Conservation (phyloP, 345 rosid genomes). For the Garcia nutans region DNA sequence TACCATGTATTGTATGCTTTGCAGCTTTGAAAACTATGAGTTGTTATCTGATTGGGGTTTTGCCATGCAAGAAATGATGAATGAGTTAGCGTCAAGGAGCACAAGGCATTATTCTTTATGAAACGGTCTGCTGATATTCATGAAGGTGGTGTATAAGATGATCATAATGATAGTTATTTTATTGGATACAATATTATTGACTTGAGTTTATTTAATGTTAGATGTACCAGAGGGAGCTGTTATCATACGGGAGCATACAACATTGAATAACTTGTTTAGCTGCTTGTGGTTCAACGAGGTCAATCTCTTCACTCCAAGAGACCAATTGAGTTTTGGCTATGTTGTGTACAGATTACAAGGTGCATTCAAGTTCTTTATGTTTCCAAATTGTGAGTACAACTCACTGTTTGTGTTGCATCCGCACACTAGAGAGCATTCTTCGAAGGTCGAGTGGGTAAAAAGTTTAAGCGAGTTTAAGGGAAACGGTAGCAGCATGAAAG, state of each 20-base stretch:
- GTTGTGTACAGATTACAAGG: constrained; percentile 70
- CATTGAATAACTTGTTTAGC: constrained; percentile 72
- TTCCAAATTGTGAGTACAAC: constrained; percentile 91
- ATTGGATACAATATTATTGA: background rate
- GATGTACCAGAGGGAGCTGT: constrained; percentile 99
- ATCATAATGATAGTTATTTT: background rate
- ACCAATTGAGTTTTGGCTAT: constrained; percentile 94
- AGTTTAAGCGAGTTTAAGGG: constrained; percentile 66
- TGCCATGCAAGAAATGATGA: background rate
- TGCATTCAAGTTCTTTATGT: constrained; percentile 75
- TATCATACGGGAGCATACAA: constrained; percentile 82
- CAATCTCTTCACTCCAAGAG: constrained; percentile 92
- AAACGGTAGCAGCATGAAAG: constrained; percentile 73
- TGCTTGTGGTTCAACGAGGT: constrained; percentile 99
- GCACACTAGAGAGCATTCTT: constrained; percentile 93
- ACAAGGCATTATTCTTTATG: background rate
- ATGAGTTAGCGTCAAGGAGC: background rate
- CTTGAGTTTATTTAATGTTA: constrained; percentile 34
- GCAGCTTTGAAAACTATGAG: too few species aligned
- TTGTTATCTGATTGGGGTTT: too few species aligned
- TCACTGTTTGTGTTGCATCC: constrained; percentile 81
- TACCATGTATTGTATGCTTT: too few species aligned
- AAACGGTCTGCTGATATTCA: background rate
- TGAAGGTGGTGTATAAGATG: background rate
- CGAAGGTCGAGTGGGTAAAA: constrained; percentile 95